Conservation (phyloP, 371 early-diverging fungal genomes). For the Haplosporangium sp. region DNA sequence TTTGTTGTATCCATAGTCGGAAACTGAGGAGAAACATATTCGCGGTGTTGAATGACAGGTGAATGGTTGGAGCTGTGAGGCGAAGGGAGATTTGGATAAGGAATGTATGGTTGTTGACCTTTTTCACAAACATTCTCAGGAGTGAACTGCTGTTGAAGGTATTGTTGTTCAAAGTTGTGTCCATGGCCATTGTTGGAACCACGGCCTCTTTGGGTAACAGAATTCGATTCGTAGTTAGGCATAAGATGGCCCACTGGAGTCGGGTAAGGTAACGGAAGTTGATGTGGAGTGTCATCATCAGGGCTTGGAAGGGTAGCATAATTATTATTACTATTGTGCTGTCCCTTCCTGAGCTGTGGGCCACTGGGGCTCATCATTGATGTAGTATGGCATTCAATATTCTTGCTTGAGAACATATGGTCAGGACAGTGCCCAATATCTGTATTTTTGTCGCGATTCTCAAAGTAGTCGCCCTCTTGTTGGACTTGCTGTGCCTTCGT, state of each 20-base stretch:
- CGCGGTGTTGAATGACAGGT: conserved; percentile 9
- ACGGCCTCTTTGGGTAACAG: not conserved
- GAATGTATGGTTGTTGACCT: not conserved
- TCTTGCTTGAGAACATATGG: not conserved
- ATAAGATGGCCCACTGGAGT: conserved; percentile 7
- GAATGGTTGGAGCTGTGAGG: conserved; percentile 10
- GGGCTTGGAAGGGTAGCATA: not conserved
- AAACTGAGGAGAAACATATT: conserved; percentile 17
- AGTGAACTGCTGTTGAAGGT: conserved; percentile 2
- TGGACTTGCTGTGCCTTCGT: conserved; percentile 9
- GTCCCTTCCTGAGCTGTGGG: conserved; percentile 5
- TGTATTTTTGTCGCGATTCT: not conserved
- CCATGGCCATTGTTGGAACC: not conserved
- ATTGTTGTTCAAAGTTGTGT: conserved; percentile 10
- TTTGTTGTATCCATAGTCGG: conserved; percentile 10
- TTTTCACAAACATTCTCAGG: not conserved
- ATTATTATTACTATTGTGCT: not conserved
- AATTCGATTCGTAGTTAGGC: conserved; percentile 9
- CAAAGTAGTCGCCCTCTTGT: not conserved
- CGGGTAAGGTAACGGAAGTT: conserved; percentile 13
- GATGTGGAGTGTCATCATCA: not conserved
- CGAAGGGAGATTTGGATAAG: conserved; percentile 6
- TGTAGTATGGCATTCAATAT: not conserved
- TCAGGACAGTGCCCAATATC: not conserved
- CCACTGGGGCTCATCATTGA: conserved; percentile 1